Base-by-base conservation (phyloP, 129 eudicot species). In the Saussurea involucrata region DNA sequence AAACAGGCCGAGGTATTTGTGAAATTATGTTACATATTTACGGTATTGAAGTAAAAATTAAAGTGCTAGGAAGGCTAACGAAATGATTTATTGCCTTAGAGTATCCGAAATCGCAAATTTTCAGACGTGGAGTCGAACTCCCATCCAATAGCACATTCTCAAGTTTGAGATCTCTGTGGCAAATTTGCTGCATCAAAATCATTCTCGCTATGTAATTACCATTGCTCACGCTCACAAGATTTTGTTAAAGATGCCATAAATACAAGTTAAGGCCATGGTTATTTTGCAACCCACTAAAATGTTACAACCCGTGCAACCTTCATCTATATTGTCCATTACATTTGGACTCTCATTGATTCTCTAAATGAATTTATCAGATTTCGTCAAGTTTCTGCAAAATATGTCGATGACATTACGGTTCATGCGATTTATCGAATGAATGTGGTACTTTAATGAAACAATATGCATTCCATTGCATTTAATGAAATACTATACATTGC, bases 31-130 rank as follows among this genome's bases (percentile, higher is more conserved):
- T 68, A 68, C 4, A 18, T 8, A 34, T 21, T 2, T 21, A 22
- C 18, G 60, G 11, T 17, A 5, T 1, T 32, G 15, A 31, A 67
- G 20, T 29, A 15, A 32, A 37, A 18, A 68, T 36, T 71, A 28
- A 37, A 71, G 6, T 68, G 6, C 0, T 5, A 36, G 25, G 3
- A 58, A 20, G 7, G 24, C 24, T 17, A 31, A 67, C 15, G 15
- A 18, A 18, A 32, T 33, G 53, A 33, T 18, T 4, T 20, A 63
- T 82, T 83, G 64, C 97, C 91, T 91, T 91, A 25, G 97, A 91
- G 74, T 91, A 91, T 76, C 97, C 97, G 68, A 91, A 91, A 72
- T 91, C 97, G 36, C 97, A 88, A 3, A 91, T 91, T 79, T 91
- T 91, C 73, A 91, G 94, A 13, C 86, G 91, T 11, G 90, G 90